phyloP scores from a whole-genome alignment of 2,329 filamentous ascomycete genomes.

The Fusarium anthophilum region DNA sequence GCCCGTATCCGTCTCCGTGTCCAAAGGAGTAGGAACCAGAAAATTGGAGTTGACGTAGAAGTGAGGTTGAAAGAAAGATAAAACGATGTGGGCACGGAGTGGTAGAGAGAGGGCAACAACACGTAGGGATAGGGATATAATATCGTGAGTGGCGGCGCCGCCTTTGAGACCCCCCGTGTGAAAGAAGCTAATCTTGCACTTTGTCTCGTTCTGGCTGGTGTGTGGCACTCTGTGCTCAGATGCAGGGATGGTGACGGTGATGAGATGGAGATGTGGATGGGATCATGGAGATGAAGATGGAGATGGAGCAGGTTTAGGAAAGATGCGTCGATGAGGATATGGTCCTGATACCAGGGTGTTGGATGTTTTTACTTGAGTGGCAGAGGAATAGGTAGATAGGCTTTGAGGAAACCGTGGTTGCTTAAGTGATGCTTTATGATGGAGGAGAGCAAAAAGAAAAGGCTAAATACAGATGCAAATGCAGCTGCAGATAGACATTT shows the following conservation, averaged over 20 bases:
- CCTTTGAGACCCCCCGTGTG: background rate
- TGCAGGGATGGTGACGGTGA: constrained; percentile 24
- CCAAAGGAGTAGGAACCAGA: constrained; percentile 1
- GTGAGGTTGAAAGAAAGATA: constrained; percentile 15
- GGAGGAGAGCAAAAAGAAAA: background rate
- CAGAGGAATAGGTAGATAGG: background rate
- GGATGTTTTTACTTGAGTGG: background rate
- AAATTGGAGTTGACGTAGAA: background rate
- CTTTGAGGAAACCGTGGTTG: background rate
- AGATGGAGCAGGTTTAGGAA: constrained; percentile 7
- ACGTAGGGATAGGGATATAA: background rate
- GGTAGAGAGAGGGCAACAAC: constrained; percentile 2
- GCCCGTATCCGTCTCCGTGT: background rate
- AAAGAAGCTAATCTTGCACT: constrained; percentile 30
- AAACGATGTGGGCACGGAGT: constrained; percentile 6
- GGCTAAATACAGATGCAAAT: background rate
- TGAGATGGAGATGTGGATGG: background rate
- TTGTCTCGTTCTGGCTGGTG: constrained; percentile 31
- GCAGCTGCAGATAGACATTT: background rate
- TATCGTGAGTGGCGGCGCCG: constrained; percentile 35
- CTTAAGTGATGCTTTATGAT: background rate
- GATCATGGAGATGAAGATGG: constrained; percentile 1
- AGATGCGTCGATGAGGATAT: background rate
- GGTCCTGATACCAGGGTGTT: background rate
- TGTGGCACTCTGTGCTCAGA: constrained; percentile 17